Conservation (phyloP, 345 rosid genomes). For the Rhodomyrtus tomentosa region DNA sequence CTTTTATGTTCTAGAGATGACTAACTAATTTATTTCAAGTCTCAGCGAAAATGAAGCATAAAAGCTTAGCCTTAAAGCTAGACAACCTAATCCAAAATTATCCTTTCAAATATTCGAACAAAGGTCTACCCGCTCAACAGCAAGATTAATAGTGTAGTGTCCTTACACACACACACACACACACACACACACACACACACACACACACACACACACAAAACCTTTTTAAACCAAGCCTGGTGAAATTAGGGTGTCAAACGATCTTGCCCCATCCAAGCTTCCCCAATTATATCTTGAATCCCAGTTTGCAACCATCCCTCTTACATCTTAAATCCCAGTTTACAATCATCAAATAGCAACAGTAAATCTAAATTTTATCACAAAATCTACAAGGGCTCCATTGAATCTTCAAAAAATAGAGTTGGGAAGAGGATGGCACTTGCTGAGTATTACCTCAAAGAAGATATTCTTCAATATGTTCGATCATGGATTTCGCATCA, state of each 20-base stretch:
- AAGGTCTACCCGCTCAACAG: neutral
- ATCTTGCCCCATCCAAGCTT: neutral
- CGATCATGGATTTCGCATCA: neutral
- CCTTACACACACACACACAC: too few species aligned
- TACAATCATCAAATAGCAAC: neutral
- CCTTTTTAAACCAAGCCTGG: neutral
- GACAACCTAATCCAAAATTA: neutral
- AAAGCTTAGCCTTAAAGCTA: neutral
- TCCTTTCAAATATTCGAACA: neutral
- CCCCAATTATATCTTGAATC: neutral
- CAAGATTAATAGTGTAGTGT: neutral
- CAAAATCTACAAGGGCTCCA: neutral
- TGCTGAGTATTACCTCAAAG: neutral
- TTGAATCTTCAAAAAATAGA: neutral
- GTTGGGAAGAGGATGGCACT: neutral
- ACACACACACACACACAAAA: too few species aligned
- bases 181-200: too few species aligned
- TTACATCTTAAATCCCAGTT: neutral
- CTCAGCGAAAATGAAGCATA: neutral
- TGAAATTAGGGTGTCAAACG: neutral
- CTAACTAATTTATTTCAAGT: neutral
- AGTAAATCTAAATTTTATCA: neutral
- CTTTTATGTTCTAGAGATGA: neutral
- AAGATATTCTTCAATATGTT: neutral
- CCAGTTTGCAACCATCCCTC: neutral